Conservation (phyloP, 345 rosid genomes). For the Salix brachista region DNA sequence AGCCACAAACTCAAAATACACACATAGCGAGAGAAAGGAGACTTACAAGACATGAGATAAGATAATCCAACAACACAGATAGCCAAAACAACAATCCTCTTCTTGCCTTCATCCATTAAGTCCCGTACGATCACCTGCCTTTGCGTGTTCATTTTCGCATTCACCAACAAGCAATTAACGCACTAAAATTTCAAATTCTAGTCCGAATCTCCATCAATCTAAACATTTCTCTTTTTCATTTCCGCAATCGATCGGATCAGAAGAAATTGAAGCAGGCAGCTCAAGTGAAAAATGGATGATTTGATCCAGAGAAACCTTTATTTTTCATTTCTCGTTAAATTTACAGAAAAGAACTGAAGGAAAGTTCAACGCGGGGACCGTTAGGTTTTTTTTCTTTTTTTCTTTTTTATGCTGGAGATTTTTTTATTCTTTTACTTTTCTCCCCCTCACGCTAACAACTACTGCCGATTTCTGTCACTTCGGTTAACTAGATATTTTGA, state of each 20-base stretch:
- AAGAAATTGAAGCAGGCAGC: background rate
- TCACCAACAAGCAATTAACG: background rate
- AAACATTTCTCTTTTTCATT: background rate
- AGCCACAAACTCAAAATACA: background rate
- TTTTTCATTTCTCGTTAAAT: background rate
- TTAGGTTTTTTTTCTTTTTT: slow-evolving; percentile 23
- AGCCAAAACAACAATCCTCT: slow-evolving; percentile 73
- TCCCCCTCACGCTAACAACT: background rate
- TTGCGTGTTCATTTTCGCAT: slow-evolving; percentile 47
- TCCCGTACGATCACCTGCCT: slow-evolving; percentile 63
- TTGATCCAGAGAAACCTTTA: background rate
- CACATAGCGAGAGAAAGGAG: background rate
- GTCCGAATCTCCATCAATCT: slow-evolving; percentile 6
- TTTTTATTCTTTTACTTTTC: background rate
- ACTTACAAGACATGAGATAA: slow-evolving; percentile 85
- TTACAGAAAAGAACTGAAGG: background rate
- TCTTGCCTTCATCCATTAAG: slow-evolving; percentile 93
- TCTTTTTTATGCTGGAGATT: background rate
- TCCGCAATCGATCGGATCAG: background rate
- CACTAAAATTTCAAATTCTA: background rate
- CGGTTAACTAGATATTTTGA: too few species aligned
- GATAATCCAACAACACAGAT: slow-evolving; percentile 92
- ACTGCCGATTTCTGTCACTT: background rate
- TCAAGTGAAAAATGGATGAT: background rate
- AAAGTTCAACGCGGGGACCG: slow-evolving; percentile 39